Base-by-base conservation (phyloP, 306 rosid genomes). In the Dicorynia guianensis region DNA sequence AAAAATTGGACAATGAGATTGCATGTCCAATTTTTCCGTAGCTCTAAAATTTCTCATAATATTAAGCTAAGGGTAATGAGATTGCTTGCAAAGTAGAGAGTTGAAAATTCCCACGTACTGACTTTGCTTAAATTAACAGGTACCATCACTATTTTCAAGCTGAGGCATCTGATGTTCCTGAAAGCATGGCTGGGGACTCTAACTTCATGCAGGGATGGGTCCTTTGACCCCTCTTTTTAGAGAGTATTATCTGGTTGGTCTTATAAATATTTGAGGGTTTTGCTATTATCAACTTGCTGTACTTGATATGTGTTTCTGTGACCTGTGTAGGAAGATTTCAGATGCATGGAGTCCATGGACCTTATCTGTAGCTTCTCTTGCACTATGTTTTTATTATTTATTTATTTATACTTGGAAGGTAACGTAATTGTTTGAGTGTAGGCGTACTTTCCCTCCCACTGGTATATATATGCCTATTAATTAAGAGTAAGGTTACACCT, bases 141-240 rank as follows among this genome's bases (percentile, higher is more conserved):
- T 89, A 91, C 80, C 91, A 85, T 8, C 91, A 82, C 5, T 89
- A 85, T 76, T 85, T 81, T 61, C 82, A 84, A 60, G 88, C 83
- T 53, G 94, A 84, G 72, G 85, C 91, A 63, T 57, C 97, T 5
- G 63, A 82, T 60, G 75, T 71, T 54, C 71, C 85, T 6, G 84
- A 81, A 85, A 79, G 71, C 89, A 67, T 87, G 87, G 34, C 77
- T 75, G 82, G 85, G 47, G 95, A 87, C 82, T 84, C 91, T 18
- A 88, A 90, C 87, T 90, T 88, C 91, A 78, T 93, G 75, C 93
- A 90, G 13, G 93, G 97, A 72, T 93, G 96, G 96, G 61, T 81
- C 59, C 89, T 87, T 74, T 87, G 87, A 87, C 75, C 43, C 74
- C 39, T 40, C 50, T 13, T 40, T 33, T 39, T 30, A 48, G 72